phyloP scores from a whole-genome alignment of 805 yeast species.

The Saccharomycopsis amapae region DNA sequence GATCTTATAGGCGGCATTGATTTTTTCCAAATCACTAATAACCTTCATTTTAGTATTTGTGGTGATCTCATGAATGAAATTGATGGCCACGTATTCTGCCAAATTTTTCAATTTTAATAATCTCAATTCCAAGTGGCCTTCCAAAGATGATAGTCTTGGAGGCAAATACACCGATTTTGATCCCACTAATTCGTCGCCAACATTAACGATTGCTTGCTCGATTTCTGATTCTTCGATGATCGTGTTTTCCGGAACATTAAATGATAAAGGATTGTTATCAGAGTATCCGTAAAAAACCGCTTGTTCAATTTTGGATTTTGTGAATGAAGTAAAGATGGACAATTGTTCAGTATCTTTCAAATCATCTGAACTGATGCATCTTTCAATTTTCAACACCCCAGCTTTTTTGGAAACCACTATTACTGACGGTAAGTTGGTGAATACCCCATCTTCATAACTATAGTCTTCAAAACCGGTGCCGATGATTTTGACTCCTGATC shows the following conservation, averaged over 20 bases:
- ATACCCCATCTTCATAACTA: slow-evolving; percentile 23
- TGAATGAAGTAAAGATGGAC: slow-evolving; percentile 27
- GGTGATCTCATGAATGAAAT: slow-evolving; percentile 36
- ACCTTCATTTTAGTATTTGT: slow-evolving; percentile 34
- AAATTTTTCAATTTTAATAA: slow-evolving; percentile 38
- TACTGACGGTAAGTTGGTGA: slow-evolving; percentile 37
- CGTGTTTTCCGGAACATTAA: slow-evolving; percentile 38
- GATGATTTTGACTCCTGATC: slow-evolving; percentile 42
- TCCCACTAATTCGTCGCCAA: slow-evolving; percentile 49
- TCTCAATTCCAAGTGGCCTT: slow-evolving; percentile 46
- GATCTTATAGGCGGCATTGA: slow-evolving; percentile 41
- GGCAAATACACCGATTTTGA: slow-evolving; percentile 55
- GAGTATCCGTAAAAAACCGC: slow-evolving; percentile 57
- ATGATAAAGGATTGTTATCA: slow-evolving; percentile 40
- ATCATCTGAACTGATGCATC: slow-evolving; percentile 29
- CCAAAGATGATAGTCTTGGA: slow-evolving; percentile 41
- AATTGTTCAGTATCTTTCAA: slow-evolving; percentile 21
- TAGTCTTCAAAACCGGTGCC: slow-evolving; percentile 52
- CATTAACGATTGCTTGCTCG: slow-evolving; percentile 42
- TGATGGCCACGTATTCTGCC: slow-evolving; percentile 37
- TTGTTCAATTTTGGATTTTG: slow-evolving; percentile 76
- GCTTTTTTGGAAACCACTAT: slow-evolving; percentile 43
- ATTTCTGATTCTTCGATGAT: slow-evolving; percentile 39
- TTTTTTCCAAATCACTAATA: slow-evolving; percentile 35
- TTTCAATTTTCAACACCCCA: slow-evolving; percentile 58